Base-by-base conservation (phyloP, 768 basidiomycete species). In the Scleroderma bovista region DNA sequence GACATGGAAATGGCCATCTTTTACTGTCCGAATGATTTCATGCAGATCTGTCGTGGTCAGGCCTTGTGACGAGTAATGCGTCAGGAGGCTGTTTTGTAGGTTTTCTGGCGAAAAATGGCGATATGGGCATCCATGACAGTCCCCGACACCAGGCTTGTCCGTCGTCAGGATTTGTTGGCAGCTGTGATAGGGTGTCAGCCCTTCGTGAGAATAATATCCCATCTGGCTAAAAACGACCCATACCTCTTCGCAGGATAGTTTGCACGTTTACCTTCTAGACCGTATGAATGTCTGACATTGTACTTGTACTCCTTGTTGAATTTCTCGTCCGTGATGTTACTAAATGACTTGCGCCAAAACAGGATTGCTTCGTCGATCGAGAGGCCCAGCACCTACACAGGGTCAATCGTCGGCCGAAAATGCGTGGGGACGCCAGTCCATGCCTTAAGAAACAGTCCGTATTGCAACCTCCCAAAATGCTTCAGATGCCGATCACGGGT, bases 241-340 rank as follows among this genome's bases (percentile, higher is more conserved):
- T 51, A 89, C 95, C 80, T 94, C 70, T 86, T 91, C 1, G 96
- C 93, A 2, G 90, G 78, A 66, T 99, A 99, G 62, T 97, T 97
- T 36, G 86, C 88, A 39, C 95, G 81, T 67, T 87, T 91, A 10
- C 96, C 96, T 64, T 98, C 96, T 46, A 96, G 71, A 33, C 96
- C 96, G 60, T 84, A 99, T 5, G 83, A 84, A 65, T 99, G 96
- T 40, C 95, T 84, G 59, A 99, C 93, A 57, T 98, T 99, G 67
- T 99, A 99, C 59, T 83, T 86, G 76, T 97, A 86, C 63, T 96
- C 89, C 64, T 98, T 99, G 74, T 94, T 95, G 70, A 98, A 99
- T 65, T 92, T 86, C 70, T 97, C 93, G 51, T 97, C 95, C 10
- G 85, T 82, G 48, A 91, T 81, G 6, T 66, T 67, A 9, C 68